Conservation (phyloP, 805 yeast species). For the Starmera caribaea region DNA sequence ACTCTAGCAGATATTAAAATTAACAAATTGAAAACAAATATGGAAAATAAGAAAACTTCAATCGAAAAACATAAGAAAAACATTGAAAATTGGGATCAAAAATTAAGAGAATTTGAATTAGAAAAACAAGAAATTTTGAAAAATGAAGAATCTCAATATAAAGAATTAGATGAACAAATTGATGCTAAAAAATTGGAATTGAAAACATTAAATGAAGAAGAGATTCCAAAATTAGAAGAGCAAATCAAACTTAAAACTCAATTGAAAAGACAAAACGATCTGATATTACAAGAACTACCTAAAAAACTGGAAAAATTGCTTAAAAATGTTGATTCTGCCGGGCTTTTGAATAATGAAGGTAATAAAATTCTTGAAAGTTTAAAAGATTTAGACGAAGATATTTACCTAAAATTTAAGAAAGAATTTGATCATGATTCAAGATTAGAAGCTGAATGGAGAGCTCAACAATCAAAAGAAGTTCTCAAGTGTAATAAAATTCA, state of each 20-base stretch:
- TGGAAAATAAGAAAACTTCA: conserved; percentile 18
- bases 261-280: conserved; percentile 14
- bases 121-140: conserved; percentile 8
- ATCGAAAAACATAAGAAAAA: conserved; percentile 26
- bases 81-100: conserved; percentile 23
- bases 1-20: conserved; percentile 26
- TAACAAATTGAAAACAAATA: conserved; percentile 21
- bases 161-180: conserved; percentile 11
- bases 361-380: conserved; percentile 9
- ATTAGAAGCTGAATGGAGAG: conserved; percentile 30
- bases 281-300: conserved; percentile 4
- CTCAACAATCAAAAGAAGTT: conserved; percentile 27
- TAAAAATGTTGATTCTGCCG: conserved; percentile 13
- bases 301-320: conserved; percentile 9
- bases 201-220: conserved; percentile 3
- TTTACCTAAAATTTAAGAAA: conserved; percentile 11
- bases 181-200: conserved; percentile 4
- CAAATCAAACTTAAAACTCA: conserved; percentile 2
- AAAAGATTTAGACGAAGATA: conserved; percentile 8
- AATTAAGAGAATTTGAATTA: conserved; percentile 16
- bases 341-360: conserved; percentile 15
- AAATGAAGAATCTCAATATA: conserved; percentile 9
- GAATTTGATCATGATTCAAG: conserved; percentile 24
- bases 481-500: conserved; percentile 18
- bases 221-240: conserved; percentile 11